Base-by-base conservation (phyloP, 495 filamentous ascomycete genomes). In the Trichocladium uniseriatum region DNA sequence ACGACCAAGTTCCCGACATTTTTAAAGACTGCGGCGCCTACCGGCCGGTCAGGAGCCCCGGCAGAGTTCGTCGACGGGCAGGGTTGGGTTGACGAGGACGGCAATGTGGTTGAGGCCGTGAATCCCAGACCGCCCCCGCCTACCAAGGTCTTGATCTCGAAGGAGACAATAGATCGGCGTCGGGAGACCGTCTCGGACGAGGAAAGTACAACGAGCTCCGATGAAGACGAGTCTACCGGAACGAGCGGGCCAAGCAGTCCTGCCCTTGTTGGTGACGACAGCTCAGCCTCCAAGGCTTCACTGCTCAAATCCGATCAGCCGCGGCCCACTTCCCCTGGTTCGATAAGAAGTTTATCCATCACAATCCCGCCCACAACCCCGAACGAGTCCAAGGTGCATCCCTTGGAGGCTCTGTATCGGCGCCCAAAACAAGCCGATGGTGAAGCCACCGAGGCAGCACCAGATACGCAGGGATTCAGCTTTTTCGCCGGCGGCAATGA, bases 351-450 rank as follows among this genome's bases (percentile, higher is more conserved):
- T 43, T 62, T 80, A 10, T 70, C 64, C 8, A 76, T 80, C 62
- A 71, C 68, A 47, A 80, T 80, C 9, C 73, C 71, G 9, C 58
- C 67, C 7, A 52, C 64, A 28, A 69, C 67, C 11, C 67, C 63
- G 8, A 59, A 55, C 14, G 53, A 60, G 10, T 45, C 63, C 56
- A 81, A 84, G 53, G 71, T 92, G 11, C 88, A 95, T 54, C 90
- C 89, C 0, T 70, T 95, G 10, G 90, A 96, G 69, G 86, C 87
- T 0, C 77, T 96, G 7, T 96, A 89, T 73, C 95, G 95, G 59
- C 79, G 79, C 10, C 73, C 81, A 1, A 65, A 75, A 19, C 65
- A 73, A 2, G 59, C 58, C 38, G 60, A 65, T 3, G 54, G 52
- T 6, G 43, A 53, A 20, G 27, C 57, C 4, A 53, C 48, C 7